Conservation (phyloP, 2,329 filamentous ascomycete genomes). For the Drechslerella stenobrocha region DNA sequence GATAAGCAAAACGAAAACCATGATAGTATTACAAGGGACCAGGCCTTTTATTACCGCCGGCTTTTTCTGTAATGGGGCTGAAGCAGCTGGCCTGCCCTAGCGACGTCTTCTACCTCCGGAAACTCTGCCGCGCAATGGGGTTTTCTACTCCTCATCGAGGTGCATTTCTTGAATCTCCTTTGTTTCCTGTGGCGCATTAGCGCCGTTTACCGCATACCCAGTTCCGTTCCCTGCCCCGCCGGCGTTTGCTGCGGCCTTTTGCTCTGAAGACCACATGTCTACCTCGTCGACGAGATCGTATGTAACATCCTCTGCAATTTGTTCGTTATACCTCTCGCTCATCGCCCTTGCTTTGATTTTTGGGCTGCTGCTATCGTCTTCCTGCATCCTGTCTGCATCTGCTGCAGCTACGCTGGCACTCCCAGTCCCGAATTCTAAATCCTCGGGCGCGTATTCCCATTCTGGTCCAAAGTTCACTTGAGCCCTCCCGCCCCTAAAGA, state of each 20-base stretch:
- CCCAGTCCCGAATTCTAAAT: slow-evolving; percentile 58
- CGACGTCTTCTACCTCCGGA: background rate
- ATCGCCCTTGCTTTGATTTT: slow-evolving; percentile 60
- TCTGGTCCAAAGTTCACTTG: slow-evolving; percentile 93
- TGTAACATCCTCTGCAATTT: slow-evolving; percentile 90
- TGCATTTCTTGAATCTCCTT: slow-evolving; percentile 47
- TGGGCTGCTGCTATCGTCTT: slow-evolving; percentile 54
- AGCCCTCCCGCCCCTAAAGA: slow-evolving; percentile 86
- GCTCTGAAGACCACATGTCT: slow-evolving; percentile 78
- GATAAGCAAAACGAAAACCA: background rate
- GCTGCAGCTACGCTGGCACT: slow-evolving; percentile 53
- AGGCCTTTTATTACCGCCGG: background rate
- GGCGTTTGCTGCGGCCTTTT: slow-evolving; percentile 25
- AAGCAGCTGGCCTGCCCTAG: background rate
- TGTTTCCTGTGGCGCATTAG: slow-evolving; percentile 27
- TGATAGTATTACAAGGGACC: background rate
- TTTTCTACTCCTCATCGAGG: slow-evolving; percentile 42
- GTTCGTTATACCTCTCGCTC: slow-evolving; percentile 81
- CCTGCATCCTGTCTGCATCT: slow-evolving; percentile 52
- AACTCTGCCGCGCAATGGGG: slow-evolving; percentile 11
- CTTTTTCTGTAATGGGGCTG: background rate
- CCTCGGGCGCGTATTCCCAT: slow-evolving; percentile 83
- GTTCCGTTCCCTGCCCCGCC: slow-evolving; percentile 2
- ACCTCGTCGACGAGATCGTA: slow-evolving; percentile 95
- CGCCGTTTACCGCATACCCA: background rate